A percentile compares a stretch with the other conserved stretches of the same genome.
These are phyloP conservation scores for Avena eriantha DNA, from an alignment of 176 grass and related monocot genomes.

Conservation along the genomic window DNA sequence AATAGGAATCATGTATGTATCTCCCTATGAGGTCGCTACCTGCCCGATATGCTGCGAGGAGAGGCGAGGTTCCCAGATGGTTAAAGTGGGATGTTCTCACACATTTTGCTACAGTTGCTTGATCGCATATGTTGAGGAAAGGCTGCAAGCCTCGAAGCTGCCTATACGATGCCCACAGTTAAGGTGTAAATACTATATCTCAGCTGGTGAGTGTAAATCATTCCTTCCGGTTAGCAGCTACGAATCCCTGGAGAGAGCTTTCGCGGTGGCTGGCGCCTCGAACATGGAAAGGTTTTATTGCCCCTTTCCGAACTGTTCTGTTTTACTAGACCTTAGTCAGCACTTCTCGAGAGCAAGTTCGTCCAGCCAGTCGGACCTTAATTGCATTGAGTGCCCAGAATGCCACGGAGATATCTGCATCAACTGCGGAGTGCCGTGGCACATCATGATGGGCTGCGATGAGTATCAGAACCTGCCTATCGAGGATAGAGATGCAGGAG, in stretches of 20 bases:
- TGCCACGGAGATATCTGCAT: constrained; percentile 91
- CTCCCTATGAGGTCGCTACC: constrained; percentile 49
- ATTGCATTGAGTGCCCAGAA: constrained; percentile 74
- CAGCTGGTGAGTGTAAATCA: constrained; percentile 65
- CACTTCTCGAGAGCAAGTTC: constrained; percentile 76
- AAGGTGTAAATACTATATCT: constrained; percentile 75
- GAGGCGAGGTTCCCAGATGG: constrained; percentile 65
- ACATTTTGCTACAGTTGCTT: constrained; percentile 72
- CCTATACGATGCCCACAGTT: constrained; percentile 68
- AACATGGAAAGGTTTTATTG: constrained; percentile 76
- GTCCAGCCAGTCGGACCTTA: constrained; percentile 68
- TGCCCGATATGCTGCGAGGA: constrained; percentile 73
- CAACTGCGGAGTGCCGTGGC: constrained; percentile 84
- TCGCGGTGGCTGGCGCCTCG: constrained; percentile 40
- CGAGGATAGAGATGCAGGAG: constrained; percentile 63
- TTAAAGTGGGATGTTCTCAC: constrained; percentile 73
- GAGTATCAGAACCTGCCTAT: constrained; percentile 76
- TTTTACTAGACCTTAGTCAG: constrained; percentile 62
- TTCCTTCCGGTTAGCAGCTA: constrained; percentile 69
- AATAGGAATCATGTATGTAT: constrained; percentile 72
- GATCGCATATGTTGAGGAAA: constrained; percentile 54
- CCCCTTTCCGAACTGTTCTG: constrained; percentile 82
- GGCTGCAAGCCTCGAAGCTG: constrained; percentile 49
- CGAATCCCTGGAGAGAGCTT: constrained; percentile 56
- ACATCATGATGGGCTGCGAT: constrained; percentile 83